Evolutionary conservation across 371 early-diverging fungal genomes (phyloP), one percentile per base, ranked within the genome.

Genomic region (Circinella umbellata): DNA sequence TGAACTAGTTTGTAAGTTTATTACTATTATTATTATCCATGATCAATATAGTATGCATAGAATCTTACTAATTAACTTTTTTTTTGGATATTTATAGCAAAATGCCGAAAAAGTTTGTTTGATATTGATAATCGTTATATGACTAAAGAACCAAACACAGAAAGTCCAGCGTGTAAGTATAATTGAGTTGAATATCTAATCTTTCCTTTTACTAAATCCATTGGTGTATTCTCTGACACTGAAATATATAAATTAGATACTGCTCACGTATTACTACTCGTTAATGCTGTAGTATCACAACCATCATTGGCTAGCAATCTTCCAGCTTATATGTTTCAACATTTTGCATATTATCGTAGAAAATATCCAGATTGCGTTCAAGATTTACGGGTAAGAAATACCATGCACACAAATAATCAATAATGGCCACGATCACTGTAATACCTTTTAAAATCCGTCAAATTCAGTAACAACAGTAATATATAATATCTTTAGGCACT

Each of bases 311-410:
- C 88, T 0, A 48, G 72, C 4, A 80, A 78, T 18, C 61, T 94
- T 34, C 94, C 94, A 7, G 83, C 88, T 55, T 94, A 88, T 69
- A 75, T 92, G 1, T 91, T 86, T 71, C 80, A 82, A 54, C 94
- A 94, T 68, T 84, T 92, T 47, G 84, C 90, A 8, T 95, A 94
- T 62, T 81, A 90, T 14, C 79, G 87, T 34, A 87, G 88, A 77
- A 91, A 88, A 73, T 94, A 89, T 66, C 87, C 90, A 17, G 79
- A 84, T 47, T 89, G 90, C 54, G 79, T 92, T 61, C 90, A 90
- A 3, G 88, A 90, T 61, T 76, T 88, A 61, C 66, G 78, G 60
- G 88, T 88, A 79, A 51, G 5, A 51, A 51, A 51, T 47, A 47
- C 1, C 0, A 11, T 9, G 47, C 47, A 15, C 0, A 47, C 9